Evolutionary conservation across 1,284 basidiomycete genomes (phyloP).

Genomic region (Xerocomus minutiporus): DNA sequence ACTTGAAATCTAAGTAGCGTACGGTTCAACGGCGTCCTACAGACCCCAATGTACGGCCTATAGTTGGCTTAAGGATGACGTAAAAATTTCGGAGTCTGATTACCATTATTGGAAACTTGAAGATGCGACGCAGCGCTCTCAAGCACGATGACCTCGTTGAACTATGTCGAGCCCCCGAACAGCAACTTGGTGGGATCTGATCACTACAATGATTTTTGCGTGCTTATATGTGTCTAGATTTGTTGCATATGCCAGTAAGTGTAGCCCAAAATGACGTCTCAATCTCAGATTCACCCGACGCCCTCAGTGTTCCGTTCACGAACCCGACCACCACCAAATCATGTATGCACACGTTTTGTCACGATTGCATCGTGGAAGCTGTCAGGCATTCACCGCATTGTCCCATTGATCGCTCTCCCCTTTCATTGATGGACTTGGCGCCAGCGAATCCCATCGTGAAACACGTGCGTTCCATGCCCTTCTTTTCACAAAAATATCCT

Average conservation of each 20-base stretch:
- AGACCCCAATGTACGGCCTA: no score
- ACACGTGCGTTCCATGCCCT: slow-evolving; percentile 49
- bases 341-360: slow-evolving; percentile 82
- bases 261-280: neutral
- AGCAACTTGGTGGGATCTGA: slow-evolving; percentile 48
- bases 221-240: slow-evolving; percentile 40
- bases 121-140: neutral
- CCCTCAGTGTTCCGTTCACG: slow-evolving; percentile 60
- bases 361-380: slow-evolving; percentile 67
- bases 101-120: slow-evolving; percentile 13
- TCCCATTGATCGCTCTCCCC: slow-evolving; percentile 75
- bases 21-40: no score
- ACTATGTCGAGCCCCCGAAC: slow-evolving; percentile 54
- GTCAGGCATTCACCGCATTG: slow-evolving; percentile 63
- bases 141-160: slow-evolving; percentile 30
- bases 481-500: slow-evolving; percentile 9
- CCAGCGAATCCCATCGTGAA: slow-evolving; percentile 68
- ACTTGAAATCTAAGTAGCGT: no score
- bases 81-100: slow-evolving; percentile 5
- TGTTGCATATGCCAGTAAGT: slow-evolving; percentile 81
- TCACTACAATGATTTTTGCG: neutral
- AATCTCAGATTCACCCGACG: slow-evolving; percentile 2
- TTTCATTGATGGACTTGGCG: slow-evolving; percentile 48
- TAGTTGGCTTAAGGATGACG: no score
- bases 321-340: slow-evolving; percentile 69